Evolutionary conservation across 192 early-diverging fungal genomes (phyloP).

Genomic region (Coemansia sp.): DNA sequence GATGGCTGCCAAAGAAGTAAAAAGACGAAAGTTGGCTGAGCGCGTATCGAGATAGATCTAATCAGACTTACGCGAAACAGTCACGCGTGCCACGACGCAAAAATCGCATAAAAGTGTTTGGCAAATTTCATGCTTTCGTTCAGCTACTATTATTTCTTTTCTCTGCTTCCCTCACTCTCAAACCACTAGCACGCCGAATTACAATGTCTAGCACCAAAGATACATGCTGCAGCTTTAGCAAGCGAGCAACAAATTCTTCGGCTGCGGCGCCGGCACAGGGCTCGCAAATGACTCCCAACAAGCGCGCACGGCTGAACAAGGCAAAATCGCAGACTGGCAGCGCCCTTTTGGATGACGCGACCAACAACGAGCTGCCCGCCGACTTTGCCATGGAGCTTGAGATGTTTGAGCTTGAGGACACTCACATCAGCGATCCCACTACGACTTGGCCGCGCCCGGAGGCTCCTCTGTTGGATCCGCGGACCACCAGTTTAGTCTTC

Average conservation of each 20-base stretch:
- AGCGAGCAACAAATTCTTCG: not conserved
- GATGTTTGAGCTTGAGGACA: constrained; percentile 36
- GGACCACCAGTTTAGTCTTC: constrained; percentile 67
- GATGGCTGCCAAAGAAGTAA: no score
- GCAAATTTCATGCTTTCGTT: no score
- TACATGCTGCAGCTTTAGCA: constrained; percentile 2
- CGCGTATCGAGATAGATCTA: not conserved
- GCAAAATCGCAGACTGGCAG: constrained; percentile 29
- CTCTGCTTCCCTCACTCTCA: not conserved
- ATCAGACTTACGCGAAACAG: not conserved
- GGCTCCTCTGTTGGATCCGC: constrained; percentile 30
- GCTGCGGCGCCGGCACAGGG: constrained; percentile 17
- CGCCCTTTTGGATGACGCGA: constrained; percentile 17
- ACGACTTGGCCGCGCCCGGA: constrained; percentile 30
- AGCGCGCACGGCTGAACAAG: constrained; percentile 42
- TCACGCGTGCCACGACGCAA: not conserved
- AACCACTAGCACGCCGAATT: not conserved
- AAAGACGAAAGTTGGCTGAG: not conserved
- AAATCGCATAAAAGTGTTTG: no score
- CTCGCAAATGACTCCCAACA: constrained; percentile 24
- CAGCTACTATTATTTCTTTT: not conserved
- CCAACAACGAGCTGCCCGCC: constrained; percentile 28
- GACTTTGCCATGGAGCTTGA: constrained; percentile 57
- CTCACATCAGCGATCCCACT: constrained; percentile 26
- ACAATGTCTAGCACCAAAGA: constrained; percentile 2